These are phyloP conservation scores for Saprolegnia parasitica DNA, from an alignment of 352 stramenopile species.

Conservation along the genomic window DNA sequence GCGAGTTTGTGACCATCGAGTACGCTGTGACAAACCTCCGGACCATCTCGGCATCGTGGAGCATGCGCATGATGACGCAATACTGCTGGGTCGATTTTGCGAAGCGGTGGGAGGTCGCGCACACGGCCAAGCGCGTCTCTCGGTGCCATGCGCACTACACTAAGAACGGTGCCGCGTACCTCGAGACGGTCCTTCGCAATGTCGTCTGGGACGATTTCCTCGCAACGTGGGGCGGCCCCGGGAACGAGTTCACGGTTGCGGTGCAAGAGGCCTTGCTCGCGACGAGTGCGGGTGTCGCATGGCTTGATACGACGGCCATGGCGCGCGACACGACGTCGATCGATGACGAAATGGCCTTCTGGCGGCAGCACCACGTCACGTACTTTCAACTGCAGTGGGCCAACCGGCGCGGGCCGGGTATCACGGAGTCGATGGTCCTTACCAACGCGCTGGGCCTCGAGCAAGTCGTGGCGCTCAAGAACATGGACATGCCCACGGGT, in stretches of 20 bases:
- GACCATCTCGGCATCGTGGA: not conserved
- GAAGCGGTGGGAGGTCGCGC: not conserved
- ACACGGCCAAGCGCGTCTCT: not conserved
- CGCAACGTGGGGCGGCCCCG: not conserved
- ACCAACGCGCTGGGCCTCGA: conserved; percentile 4
- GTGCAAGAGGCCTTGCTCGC: not conserved
- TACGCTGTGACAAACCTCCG: conserved; percentile 5
- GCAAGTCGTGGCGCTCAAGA: conserved; percentile 4
- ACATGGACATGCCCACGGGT: not conserved
- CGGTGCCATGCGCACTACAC: not conserved
- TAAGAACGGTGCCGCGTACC: not conserved
- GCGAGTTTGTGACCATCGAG: not conserved
- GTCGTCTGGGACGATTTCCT: not conserved
- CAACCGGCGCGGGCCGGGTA: not conserved
- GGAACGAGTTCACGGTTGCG: not conserved
- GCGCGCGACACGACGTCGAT: not conserved
- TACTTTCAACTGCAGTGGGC: conserved; percentile 8
- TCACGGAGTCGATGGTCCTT: conserved; percentile 10
- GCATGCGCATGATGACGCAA: conserved; percentile 1
- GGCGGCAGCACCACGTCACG: not conserved
- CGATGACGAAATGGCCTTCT: not conserved
- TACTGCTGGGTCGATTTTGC: conserved; percentile 17
- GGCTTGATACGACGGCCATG: not conserved
- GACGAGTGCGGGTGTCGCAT: not conserved
- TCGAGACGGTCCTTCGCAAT: conserved; percentile 15